A percentile compares a stretch with the other conserved stretches of the same genome.
These are phyloP conservation scores for Phytophthora foliorum DNA, from an alignment of 352 stramenopile species.

Conservation along the genomic window DNA sequence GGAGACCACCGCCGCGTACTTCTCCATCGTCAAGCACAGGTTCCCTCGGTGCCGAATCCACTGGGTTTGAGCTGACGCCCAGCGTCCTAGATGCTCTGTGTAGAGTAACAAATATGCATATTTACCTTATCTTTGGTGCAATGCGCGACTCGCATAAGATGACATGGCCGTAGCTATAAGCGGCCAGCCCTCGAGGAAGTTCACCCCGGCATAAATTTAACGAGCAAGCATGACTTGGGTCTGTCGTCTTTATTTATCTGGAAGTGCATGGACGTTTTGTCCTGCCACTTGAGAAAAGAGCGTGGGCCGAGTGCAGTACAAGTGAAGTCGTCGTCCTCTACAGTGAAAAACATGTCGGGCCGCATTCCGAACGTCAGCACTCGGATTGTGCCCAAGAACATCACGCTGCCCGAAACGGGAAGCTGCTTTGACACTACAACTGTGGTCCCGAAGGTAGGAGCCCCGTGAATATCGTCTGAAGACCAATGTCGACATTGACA, in stretches of 20 bases:
- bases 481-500: neutral
- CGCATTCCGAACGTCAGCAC: conserved; percentile 89
- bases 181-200: conserved; percentile 4
- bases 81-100: conserved; percentile 14
- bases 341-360: conserved; percentile 48
- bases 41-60: conserved; percentile 77
- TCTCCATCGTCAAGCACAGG: conserved; percentile 64
- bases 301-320: neutral
- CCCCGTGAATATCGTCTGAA: neutral
- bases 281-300: conserved; percentile 58
- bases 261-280: conserved; percentile 23
- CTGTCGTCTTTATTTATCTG: conserved; percentile 40
- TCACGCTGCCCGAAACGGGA: conserved; percentile 89
- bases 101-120: conserved; percentile 31
- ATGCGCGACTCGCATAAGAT: conserved; percentile 22
- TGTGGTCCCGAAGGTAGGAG: conserved; percentile 58
- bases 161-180: conserved; percentile 12
- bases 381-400: conserved; percentile 81
- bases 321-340: neutral
- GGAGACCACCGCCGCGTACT: conserved; percentile 69
- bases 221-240: neutral
- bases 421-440: conserved; percentile 96
- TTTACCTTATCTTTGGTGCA: conserved; percentile 17
- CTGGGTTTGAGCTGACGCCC: conserved; percentile 58
- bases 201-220: conserved; percentile 23